These are phyloP conservation scores for Sinapis alba DNA, from an alignment of 441 rosid genomes.

Conservation along the genomic window DNA sequence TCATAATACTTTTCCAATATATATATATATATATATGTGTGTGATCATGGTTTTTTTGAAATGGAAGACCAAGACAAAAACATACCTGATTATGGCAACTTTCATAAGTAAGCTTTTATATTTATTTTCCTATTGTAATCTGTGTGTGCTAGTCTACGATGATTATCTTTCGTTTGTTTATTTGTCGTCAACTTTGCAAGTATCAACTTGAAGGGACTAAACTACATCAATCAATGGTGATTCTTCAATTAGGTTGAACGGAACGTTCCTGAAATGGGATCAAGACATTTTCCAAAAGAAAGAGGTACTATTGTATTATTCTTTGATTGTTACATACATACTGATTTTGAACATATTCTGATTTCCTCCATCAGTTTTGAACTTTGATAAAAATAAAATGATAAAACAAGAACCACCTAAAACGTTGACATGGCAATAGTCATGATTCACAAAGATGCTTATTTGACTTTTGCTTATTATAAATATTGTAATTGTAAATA, in stretches of 20 bases:
- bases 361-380: background rate
- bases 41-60: background rate
- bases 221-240: background rate
- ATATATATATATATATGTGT: too few species aligned
- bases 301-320: background rate
- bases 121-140: background rate
- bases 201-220: background rate
- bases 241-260: background rate
- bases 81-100: slow-evolving; percentile 12
- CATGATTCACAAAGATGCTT: background rate
- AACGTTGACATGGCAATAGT: background rate
- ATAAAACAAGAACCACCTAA: background rate
- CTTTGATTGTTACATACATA: background rate
- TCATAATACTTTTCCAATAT: background rate
- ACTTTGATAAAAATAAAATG: too few species aligned
- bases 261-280: background rate
- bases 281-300: background rate
- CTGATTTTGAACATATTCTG: background rate
- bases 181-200: background rate
- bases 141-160: background rate
- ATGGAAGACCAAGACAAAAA: background rate
- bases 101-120: background rate
- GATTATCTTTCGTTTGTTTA: slow-evolving; percentile 1
- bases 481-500: background rate
- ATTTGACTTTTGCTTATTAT: slow-evolving; percentile 4